These are phyloP conservation scores for Chaetothyriales sp. DNA, from an alignment of 2,329 filamentous ascomycete species.

Conservation along the genomic window DNA sequence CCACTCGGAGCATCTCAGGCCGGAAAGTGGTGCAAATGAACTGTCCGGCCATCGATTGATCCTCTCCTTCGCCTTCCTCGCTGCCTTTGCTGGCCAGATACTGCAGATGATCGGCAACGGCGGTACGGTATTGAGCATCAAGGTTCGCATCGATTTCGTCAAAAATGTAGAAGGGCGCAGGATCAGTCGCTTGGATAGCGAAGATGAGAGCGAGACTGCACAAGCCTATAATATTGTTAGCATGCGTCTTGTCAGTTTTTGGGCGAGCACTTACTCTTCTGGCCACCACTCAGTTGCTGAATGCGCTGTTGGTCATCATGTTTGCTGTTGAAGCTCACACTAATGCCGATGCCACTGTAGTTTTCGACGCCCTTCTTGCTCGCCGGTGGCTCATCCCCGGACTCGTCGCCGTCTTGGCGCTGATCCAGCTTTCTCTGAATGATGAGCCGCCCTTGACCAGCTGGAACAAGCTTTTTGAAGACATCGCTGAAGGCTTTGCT, in stretches of 20 bases:
- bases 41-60: conserved; percentile 38
- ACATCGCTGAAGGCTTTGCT: conserved; percentile 83
- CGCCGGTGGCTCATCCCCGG: conserved; percentile 45
- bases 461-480: conserved; percentile 88
- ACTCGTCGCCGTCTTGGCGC: conserved; percentile 44
- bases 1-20: conserved; percentile 86
- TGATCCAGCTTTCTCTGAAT: conserved; percentile 83
- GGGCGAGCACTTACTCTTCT: conserved; percentile 61
- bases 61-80: conserved; percentile 29
- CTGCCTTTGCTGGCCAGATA: conserved; percentile 55
- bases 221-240: conserved; percentile 43
- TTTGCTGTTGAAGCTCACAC: conserved; percentile 96
- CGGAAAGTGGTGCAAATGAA: conserved; percentile 99
- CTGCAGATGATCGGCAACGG: conserved; percentile 77
- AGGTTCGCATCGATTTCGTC: conserved; percentile 98
- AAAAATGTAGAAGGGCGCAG: conserved; percentile 96
- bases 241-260: neutral
- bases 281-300: conserved; percentile 88
- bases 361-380: conserved; percentile 60
- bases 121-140: conserved; percentile 92
- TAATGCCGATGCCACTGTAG: conserved; percentile 91
- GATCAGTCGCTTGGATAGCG: conserved; percentile 95
- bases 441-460: conserved; percentile 76
- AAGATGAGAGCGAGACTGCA: conserved; percentile 97
- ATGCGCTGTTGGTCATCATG: conserved; percentile 97